Percentiles rank a stretch among this genome's conserved stretches.
phyloP scores from a whole-genome alignment of 1,284 basidiomycete species.

The Sporisorium scitamineum region DNA sequence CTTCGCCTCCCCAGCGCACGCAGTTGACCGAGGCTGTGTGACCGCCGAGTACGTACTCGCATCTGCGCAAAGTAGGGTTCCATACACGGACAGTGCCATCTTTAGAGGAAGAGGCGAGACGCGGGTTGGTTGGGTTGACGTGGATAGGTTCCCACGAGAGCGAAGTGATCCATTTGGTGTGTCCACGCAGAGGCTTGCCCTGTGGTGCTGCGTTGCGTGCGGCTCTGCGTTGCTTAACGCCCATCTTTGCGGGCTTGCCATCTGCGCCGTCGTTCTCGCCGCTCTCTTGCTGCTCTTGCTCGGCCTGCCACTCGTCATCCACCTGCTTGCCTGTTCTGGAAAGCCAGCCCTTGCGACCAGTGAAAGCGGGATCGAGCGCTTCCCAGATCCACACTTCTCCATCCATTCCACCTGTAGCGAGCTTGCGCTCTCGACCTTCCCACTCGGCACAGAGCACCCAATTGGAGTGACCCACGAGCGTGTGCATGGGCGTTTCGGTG shows the following conservation, averaged over 20 bases:
- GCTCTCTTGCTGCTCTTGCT: slow-evolving; percentile 18
- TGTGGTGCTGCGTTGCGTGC: slow-evolving; percentile 61
- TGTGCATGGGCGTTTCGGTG: slow-evolving; percentile 90
- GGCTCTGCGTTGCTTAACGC: slow-evolving; percentile 58
- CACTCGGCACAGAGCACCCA: slow-evolving; percentile 98
- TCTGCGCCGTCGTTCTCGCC: slow-evolving; percentile 8
- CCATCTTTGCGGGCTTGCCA: slow-evolving; percentile 45
- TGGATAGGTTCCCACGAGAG: slow-evolving; percentile 97
- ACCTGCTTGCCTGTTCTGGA: slow-evolving; percentile 55
- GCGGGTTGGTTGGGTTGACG: slow-evolving; percentile 69
- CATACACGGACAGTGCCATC: slow-evolving; percentile 95
- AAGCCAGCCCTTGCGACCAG: slow-evolving; percentile 61
- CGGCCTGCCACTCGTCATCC: slow-evolving; percentile 50
- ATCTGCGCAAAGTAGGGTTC: slow-evolving; percentile 79
- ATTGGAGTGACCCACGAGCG: slow-evolving; percentile 86
- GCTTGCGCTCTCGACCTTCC: slow-evolving; percentile 88
- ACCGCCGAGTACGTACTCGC: slow-evolving; percentile 89
- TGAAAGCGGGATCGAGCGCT: slow-evolving; percentile 52
- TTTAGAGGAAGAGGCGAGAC: slow-evolving; percentile 93
- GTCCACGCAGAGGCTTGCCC: slow-evolving; percentile 75
- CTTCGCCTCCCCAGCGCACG: slow-evolving; percentile 86
- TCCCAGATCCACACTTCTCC: slow-evolving; percentile 68
- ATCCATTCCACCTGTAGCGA: slow-evolving; percentile 78
- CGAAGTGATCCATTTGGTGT: slow-evolving; percentile 97
- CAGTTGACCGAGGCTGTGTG: slow-evolving; percentile 95